Evolutionary conservation across 1,284 basidiomycete species (phyloP).

Genomic region (Ceraceosorus bombacis): DNA sequence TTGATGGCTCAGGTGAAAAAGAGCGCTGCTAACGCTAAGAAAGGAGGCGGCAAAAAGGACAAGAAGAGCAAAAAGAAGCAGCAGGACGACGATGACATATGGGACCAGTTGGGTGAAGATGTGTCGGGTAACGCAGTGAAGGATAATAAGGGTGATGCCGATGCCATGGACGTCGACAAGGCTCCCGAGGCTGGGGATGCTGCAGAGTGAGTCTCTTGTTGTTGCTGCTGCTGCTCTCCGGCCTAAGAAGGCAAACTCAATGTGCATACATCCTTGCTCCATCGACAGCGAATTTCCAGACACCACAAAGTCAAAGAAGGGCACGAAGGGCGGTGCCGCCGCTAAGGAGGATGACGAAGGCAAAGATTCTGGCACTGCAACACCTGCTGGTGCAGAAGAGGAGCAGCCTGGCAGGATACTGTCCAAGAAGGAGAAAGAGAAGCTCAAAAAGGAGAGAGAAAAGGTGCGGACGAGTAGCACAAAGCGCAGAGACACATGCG

Average conservation of each 20-base stretch:
- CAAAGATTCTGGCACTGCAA: slow-evolving; percentile 11
- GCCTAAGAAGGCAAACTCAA: background rate
- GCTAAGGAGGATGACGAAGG: slow-evolving; percentile 18
- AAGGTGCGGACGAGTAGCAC: slow-evolving; percentile 12
- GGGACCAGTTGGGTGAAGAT: slow-evolving; percentile 40
- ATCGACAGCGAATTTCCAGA: slow-evolving; percentile 25
- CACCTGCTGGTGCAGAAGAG: slow-evolving; percentile 9
- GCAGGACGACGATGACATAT: slow-evolving; percentile 37
- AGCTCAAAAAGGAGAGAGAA: slow-evolving; percentile 47
- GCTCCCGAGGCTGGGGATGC: slow-evolving; percentile 22
- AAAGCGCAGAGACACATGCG: too few relatives aligned
- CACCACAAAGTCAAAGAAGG: slow-evolving; percentile 21
- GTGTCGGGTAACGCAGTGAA: slow-evolving; percentile 25
- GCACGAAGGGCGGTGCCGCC: slow-evolving; percentile 15
- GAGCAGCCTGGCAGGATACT: slow-evolving; percentile 22
- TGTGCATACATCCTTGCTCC: background rate
- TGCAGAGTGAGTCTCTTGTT: slow-evolving; percentile 17
- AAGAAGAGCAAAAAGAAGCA: slow-evolving; percentile 38
- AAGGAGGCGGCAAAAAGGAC: slow-evolving; percentile 32
- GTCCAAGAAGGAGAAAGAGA: slow-evolving; percentile 47
- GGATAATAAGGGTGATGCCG: slow-evolving; percentile 7
- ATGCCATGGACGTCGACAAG: slow-evolving; percentile 20
- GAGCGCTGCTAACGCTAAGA: slow-evolving; percentile 11
- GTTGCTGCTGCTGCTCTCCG: background rate
- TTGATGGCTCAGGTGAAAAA: slow-evolving; percentile 24